Evolutionary conservation across 1,284 basidiomycete genomes (phyloP).

Genomic region (Pseudozyma tsukubaensis): DNA sequence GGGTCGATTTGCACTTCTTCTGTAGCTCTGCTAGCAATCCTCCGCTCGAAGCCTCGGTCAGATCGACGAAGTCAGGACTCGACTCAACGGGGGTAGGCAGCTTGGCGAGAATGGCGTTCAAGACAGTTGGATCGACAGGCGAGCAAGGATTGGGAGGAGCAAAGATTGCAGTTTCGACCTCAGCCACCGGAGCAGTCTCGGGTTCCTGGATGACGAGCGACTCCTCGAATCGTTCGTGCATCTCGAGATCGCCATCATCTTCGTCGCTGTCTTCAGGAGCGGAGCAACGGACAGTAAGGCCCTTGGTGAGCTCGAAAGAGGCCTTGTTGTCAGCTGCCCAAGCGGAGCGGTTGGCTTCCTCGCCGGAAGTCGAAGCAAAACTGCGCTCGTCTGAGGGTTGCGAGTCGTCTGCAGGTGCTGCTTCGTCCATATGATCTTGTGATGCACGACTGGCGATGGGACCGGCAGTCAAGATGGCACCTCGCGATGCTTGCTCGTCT

Average conservation of each 20-base stretch:
- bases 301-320: slow-evolving; percentile 45
- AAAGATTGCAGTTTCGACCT: slow-evolving; percentile 2
- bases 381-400: slow-evolving; percentile 38
- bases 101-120: slow-evolving; percentile 76
- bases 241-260: slow-evolving; percentile 14
- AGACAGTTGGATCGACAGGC: slow-evolving; percentile 79
- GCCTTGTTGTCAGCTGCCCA: slow-evolving; percentile 45
- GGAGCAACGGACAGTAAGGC: slow-evolving; percentile 37
- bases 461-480: slow-evolving; percentile 22
- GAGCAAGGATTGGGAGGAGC: slow-evolving; percentile 85
- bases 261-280: slow-evolving; percentile 24
- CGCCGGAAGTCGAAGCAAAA: slow-evolving; percentile 39
- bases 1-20: slow-evolving; percentile 69
- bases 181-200: neutral
- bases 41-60: slow-evolving; percentile 72
- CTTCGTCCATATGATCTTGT: neutral
- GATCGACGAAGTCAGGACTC: slow-evolving; percentile 77
- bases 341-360: slow-evolving; percentile 32
- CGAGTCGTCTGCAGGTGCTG: slow-evolving; percentile 25
- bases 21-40: slow-evolving; percentile 76
- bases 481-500: neutral
- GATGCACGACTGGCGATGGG: slow-evolving; percentile 14
- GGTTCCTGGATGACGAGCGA: slow-evolving; percentile 35
- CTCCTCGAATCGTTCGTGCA: slow-evolving; percentile 37
- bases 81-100: slow-evolving; percentile 74